Base-by-base conservation (phyloP, 31 red algal species). In the Bonnemaisonia californica region DNA sequence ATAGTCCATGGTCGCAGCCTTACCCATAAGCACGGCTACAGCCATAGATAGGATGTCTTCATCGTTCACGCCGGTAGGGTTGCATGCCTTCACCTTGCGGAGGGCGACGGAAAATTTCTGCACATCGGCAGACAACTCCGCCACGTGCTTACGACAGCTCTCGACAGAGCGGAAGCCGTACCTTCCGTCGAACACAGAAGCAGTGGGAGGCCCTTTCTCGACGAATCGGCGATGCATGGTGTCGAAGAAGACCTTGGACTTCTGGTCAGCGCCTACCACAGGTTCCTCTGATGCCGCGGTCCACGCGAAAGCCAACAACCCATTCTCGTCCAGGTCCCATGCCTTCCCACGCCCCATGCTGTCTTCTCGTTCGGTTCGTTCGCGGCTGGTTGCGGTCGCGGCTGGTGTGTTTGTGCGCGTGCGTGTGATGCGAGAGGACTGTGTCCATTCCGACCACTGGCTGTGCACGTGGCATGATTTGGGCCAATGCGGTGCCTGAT, bases 1-100 rank as follows among this genome's bases (percentile, higher is more conserved):
- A 64, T 82, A 70, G 79, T 70, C 29, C 79, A 82, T 82, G 42
- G 16, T 70, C 40, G 61, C 59, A 32, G 4, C 41, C 27, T 41
- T 37, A 27, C 3, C 8, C 16, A 82, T 57, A 48, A 70, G 79
- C 29, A 82, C 58, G 7, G 79, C 79, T n/a, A 82, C 79, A n/a
- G 79, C 63, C 79, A 82, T 56, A 11, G 79, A 82, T 34, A 82
- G 36, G 31, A 65, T 57, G 27, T 70, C 38, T 39, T 82, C 51
- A 3, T 47, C 79, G 4, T 3, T 48, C 8, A 70, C 79, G 9
- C 79, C 79, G 12, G 79, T 82, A 9, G 79, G 79, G 3, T 82
- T 71, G 21, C 2, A 67, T 19, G 30, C 32, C 9, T 30, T 39
- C 21, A 82, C 41, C 13, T 23, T 82, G 16, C 42, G 79, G 16